Base-by-base conservation (phyloP, 768 basidiomycete species). In the Pisolithus albus region DNA sequence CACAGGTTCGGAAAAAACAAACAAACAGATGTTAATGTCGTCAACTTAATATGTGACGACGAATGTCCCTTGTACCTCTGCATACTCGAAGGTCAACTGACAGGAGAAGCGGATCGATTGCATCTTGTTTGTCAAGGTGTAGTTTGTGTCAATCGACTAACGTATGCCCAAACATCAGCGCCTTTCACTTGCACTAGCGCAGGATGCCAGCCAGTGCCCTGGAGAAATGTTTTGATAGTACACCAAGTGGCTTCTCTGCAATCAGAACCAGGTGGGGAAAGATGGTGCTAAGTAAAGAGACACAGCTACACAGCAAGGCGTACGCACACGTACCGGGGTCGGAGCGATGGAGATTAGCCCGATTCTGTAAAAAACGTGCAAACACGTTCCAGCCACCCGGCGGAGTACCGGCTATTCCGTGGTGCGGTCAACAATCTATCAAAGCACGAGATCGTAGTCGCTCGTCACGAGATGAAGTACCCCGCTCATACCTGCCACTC, bases 1-100 rank as follows among this genome's bases (percentile, higher is more conserved):
- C 13, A 34, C 13, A 13, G 11, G 30, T 39, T 60, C 67, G 66
- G 67, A 67, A 69, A 61, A 69, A 63, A n/a, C n/a, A n/a, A 11
- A 65, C 61, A 61, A 24, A 39, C 50, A 44, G 50, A 28, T 57
- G 66, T 49, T 62, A 64, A 66, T 67, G 61, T 7, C 21, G 59
- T 18, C 28, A 49, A 28, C 54, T 52, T 46, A 23, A 4, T 43
- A 13, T 8, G 9, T n/a, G 19, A 19, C 24, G 41, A 43, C 41
- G 6, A 13, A 10, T 43, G n/a, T 7, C 8, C 26, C 23, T 44
- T 53, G 44, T 26, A 24, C 11, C 42, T 21, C 11, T 6, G 3
- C 9, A 18, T 16, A 49, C 13, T 34, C 47, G 36, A 51, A 52
- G 55, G 62, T 60, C 58, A 64, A 66, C 56, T 59, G 30, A 57